Base-by-base conservation (phyloP, 305 asterid genomes). In the Fraxinus dipetala region DNA sequence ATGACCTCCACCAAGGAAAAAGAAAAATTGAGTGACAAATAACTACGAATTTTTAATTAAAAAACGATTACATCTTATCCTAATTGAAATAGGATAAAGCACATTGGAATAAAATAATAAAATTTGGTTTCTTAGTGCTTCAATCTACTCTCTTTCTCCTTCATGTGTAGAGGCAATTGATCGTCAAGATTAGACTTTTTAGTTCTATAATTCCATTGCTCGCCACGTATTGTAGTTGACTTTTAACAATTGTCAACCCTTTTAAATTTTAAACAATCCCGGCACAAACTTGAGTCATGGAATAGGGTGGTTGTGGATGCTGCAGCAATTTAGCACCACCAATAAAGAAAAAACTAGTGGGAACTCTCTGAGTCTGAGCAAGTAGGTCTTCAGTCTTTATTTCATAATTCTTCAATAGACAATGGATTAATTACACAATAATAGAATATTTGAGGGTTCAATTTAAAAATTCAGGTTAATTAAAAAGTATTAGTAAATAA, bases 231-330 rank as follows among this genome's bases (percentile, higher is more conserved):
- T 26, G 28, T 63, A 40, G 79, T 82, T 82, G 86, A 82, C 90
- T 31, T 63, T 78, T 70, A 3, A 0, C 26, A 78, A 67, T 40
- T 51, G 87, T 86, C 84, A 85, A 83, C 84, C 36, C 65, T 77
- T 81, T 63, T 73, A 48, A 31, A 35, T 51, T 28, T 4, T 20
- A 35, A n/a, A 22, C 32, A 13, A 51, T 28, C 40, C 51, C 81
- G 26, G 73, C 78, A 32, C 69, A 67, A 54, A 75, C 72, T 76
- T 74, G 73, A 18, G 34, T 72, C 79, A 48, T 79, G 65, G 28
- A 26, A 26, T 26, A 26, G 28, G 28, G 43, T 31, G 45, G 40
- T 72, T 18, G 56, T 7, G 65, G 56, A 83, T 69, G 82, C 81
- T 74, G 78, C 45, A 79, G 72, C 77, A 35, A 35, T 31, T 31